Conservation (phyloP, 129 eudicot species). For the Ambrosia trifida region DNA sequence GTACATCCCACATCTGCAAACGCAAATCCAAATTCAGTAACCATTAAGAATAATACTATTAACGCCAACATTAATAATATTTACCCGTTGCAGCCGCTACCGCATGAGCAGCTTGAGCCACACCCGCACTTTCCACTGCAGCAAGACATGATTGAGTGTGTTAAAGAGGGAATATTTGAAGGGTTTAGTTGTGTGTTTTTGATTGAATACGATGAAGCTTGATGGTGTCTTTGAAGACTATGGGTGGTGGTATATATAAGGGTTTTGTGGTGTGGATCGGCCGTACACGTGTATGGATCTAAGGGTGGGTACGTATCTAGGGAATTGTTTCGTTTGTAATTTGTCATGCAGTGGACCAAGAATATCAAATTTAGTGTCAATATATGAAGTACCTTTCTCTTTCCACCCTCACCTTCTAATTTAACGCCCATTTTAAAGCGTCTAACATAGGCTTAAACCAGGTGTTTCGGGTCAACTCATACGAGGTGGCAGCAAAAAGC, state of each 20-base stretch:
- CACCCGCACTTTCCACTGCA: slow-evolving; percentile 72
- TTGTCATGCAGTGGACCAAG: slow-evolving; percentile 4
- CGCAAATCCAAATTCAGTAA: slow-evolving; percentile 3
- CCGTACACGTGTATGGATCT: slow-evolving; percentile 50
- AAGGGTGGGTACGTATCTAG: slow-evolving; percentile 7
- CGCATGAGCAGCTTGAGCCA: slow-evolving; percentile 79
- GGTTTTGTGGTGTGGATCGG: slow-evolving; percentile 19
- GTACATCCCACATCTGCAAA: slow-evolving; percentile 74
- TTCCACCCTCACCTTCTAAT: no score
- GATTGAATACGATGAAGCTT: slow-evolving; percentile 21
- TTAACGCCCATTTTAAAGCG: no score
- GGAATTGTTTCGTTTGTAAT: slow-evolving; percentile 22
- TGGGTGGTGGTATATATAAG: slow-evolving; percentile 37
- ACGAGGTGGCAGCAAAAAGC: no score
- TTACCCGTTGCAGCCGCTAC: slow-evolving; percentile 68
- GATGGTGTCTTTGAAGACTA: slow-evolving; percentile 33
- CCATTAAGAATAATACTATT: background rate
- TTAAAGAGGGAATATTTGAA: background rate
- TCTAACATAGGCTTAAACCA: no score
- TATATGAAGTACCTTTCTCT: no score
- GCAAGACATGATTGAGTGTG: slow-evolving; percentile 57
- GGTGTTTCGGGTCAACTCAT: no score
- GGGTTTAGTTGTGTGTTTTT: background rate
- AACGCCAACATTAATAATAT: background rate
- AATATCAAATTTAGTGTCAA: slow-evolving; percentile 9